Conservation (phyloP, 192 early-diverging fungal species). For the Coemansia sp. region DNA sequence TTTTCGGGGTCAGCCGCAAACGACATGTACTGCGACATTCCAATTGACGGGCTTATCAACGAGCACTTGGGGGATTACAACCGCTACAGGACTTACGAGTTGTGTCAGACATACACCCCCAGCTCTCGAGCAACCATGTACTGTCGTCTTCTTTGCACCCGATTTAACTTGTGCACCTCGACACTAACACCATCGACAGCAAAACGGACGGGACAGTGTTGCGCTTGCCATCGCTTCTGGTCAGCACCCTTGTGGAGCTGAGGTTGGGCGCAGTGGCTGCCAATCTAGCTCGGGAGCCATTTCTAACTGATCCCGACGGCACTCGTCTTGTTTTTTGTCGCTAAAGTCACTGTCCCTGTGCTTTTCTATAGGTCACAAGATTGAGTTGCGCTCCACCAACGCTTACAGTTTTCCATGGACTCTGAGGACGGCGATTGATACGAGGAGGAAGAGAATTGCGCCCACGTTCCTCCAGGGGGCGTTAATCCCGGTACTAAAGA, state of each 20-base stretch:
- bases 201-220: not conserved
- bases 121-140: not conserved
- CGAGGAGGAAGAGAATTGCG: not conserved
- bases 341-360: slow-evolving; percentile 9
- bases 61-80: slow-evolving; percentile 5
- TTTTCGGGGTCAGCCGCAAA: slow-evolving; percentile 2
- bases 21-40: not conserved
- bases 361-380: not conserved
- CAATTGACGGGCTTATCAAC: slow-evolving; percentile 6
- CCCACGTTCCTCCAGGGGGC: not conserved
- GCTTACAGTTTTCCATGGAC: not conserved
- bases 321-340: slow-evolving; percentile 5
- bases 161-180: not conserved
- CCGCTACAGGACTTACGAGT: not conserved
- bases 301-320: not conserved
- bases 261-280: not conserved
- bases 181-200: not conserved
- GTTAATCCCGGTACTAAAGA: not conserved
- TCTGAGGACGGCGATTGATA: not conserved
- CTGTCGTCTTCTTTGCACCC: not conserved
- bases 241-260: slow-evolving; percentile 6
- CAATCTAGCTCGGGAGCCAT: not conserved
- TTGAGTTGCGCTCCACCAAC: not conserved
- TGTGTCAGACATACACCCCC: not conserved
- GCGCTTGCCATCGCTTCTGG: not conserved